Conservation (phyloP, 1,139 yeast species). For the Spencermartinsiella ligniputridi region DNA sequence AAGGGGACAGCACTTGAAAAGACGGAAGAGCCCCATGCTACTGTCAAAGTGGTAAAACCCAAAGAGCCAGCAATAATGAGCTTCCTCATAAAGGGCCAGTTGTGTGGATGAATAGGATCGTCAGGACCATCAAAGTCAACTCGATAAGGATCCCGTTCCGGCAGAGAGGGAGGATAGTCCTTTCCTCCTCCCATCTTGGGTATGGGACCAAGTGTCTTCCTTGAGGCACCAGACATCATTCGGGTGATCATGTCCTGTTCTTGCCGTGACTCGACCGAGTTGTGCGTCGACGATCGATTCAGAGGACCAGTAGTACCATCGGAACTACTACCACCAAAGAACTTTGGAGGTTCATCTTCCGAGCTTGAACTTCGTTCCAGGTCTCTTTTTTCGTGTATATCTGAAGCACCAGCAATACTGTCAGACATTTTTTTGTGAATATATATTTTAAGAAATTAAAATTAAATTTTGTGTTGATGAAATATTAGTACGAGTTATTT, state of each 20-base stretch:
- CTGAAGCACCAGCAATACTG: not conserved
- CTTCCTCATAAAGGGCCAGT: conserved; percentile 42
- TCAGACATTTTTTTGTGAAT: not conserved
- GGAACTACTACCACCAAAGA: conserved; percentile 1
- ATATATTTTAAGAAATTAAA: not conserved
- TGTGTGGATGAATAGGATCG: conserved; percentile 49
- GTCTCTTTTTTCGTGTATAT: not conserved
- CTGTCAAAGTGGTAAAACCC: conserved; percentile 37
- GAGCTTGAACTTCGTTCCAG: not conserved
- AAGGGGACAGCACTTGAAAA: conserved; percentile 36
- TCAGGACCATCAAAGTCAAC: conserved; percentile 51
- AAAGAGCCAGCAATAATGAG: conserved; percentile 31
- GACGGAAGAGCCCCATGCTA: conserved; percentile 45
- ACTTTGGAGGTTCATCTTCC: conserved; percentile 3
- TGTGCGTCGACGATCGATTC: not conserved
- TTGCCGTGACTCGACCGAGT: conserved; percentile 8
- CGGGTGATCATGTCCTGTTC: conserved; percentile 15
- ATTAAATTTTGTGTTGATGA: no score
- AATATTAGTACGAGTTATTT: no score
- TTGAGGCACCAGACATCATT: conserved; percentile 15
- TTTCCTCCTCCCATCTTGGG: conserved; percentile 43
- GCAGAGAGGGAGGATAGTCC: conserved; percentile 44
- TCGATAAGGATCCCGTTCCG: conserved; percentile 44
- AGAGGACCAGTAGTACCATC: not conserved
- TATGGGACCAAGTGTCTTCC: conserved; percentile 14